Evolutionary conservation across 371 early-diverging fungal genomes (phyloP).

Genomic region (Massospora cicadina): DNA sequence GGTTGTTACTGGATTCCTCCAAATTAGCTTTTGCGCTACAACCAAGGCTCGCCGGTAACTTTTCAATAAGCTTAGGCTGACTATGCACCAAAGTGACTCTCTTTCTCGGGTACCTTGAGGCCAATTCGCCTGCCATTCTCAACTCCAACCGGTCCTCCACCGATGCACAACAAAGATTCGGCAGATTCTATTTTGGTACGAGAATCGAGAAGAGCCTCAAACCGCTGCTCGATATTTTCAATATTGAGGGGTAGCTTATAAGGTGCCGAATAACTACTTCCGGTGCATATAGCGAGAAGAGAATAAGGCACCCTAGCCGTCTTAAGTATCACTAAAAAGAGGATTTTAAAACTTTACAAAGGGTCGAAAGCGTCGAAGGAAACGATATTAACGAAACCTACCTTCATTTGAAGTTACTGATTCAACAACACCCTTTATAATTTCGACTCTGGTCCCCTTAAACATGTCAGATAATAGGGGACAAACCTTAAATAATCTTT

Average conservation of each 20-base stretch:
- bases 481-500: conserved; percentile 16
- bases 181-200: conserved; percentile 18
- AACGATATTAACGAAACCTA: conserved; percentile 10
- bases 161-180: conserved; percentile 25
- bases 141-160: conserved; percentile 32
- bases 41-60: conserved; percentile 15
- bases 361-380: no score
- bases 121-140: conserved; percentile 30
- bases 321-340: neutral
- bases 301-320: conserved; percentile 14
- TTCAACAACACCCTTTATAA: conserved; percentile 16
- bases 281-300: conserved; percentile 19
- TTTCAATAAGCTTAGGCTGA: conserved; percentile 12
- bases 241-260: conserved; percentile 15
- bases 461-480: conserved; percentile 15
- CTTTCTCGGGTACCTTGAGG: conserved; percentile 17
- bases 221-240: conserved; percentile 10
- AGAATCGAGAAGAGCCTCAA: conserved; percentile 15
- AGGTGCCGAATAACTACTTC: conserved; percentile 20
- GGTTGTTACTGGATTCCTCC: conserved; percentile 3
- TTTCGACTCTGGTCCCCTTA: conserved; percentile 12
- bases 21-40: conserved; percentile 15
- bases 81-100: conserved; percentile 22
- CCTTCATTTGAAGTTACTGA: conserved; percentile 16
- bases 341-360: neutral